These are phyloP conservation scores for Suillus ampliporus DNA, from an alignment of 768 basidiomycete genomes.

Conservation along the genomic window DNA sequence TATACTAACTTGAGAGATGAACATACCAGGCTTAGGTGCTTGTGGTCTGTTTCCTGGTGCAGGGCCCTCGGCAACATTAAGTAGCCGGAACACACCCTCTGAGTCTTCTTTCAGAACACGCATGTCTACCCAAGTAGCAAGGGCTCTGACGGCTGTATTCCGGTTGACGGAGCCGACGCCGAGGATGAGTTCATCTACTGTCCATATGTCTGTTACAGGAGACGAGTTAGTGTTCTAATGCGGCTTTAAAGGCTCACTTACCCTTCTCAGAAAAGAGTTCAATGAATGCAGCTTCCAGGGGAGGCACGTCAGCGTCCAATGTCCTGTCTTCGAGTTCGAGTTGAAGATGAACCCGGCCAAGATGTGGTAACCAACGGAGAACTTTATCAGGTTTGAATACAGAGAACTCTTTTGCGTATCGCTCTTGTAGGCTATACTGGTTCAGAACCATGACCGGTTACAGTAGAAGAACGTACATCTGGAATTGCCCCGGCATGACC, in stretches of 20 bases:
- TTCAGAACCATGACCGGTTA: constrained; percentile 13
- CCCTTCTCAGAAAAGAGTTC: constrained; percentile 83
- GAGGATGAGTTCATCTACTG: constrained; percentile 66
- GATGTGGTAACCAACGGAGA: constrained; percentile 86
- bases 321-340: constrained; percentile 84
- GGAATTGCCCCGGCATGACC: constrained; percentile 85
- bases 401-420: constrained; percentile 79
- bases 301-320: constrained; percentile 76
- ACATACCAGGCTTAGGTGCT: constrained; percentile 32
- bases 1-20: background rate
- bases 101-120: constrained; percentile 77
- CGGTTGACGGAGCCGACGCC: constrained; percentile 71
- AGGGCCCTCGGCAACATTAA: constrained; percentile 65
- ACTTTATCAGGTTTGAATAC: constrained; percentile 92
- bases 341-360: constrained; percentile 83
- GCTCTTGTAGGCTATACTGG: constrained; percentile 64
- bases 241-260: constrained; percentile 28
- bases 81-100: constrained; percentile 63
- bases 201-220: constrained; percentile 63
- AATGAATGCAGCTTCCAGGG: constrained; percentile 90
- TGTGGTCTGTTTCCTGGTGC: constrained; percentile 29
- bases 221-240: background rate
- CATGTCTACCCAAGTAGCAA: constrained; percentile 83
- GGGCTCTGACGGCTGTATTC: constrained; percentile 68
- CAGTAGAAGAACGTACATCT: constrained; percentile 54